Evolutionary conservation across 1,284 basidiomycete species (phyloP).

Genomic region (Fomitopsis pinicola): DNA sequence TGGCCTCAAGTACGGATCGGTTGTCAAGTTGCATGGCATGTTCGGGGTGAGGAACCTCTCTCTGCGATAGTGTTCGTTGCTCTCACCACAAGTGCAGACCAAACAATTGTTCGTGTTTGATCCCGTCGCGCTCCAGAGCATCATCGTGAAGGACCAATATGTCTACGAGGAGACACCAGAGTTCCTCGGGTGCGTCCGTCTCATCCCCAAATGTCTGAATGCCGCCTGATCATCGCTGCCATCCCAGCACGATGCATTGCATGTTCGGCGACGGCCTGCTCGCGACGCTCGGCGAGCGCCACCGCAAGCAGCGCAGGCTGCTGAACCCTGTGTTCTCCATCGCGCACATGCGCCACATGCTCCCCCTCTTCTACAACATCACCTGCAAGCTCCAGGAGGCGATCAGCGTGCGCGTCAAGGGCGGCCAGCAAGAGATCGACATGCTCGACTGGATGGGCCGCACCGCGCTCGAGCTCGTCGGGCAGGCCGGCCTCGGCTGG

Average conservation of each 20-base stretch:
- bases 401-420: slow-evolving; percentile 6
- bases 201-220: neutral
- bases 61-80: neutral
- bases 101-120: slow-evolving; percentile 16
- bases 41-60: slow-evolving; percentile 7
- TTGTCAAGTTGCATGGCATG: slow-evolving; percentile 10
- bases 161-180: slow-evolving; percentile 14
- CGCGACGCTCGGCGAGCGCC: slow-evolving; percentile 16
- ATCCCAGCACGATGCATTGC: slow-evolving; percentile 4
- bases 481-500: slow-evolving; percentile 32
- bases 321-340: slow-evolving; percentile 24
- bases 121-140: slow-evolving; percentile 12
- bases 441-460: slow-evolving; percentile 33
- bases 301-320: slow-evolving; percentile 22
- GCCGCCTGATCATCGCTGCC: neutral
- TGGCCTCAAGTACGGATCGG: slow-evolving; percentile 11
- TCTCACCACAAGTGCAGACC: slow-evolving; percentile 2
- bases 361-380: slow-evolving; percentile 11
- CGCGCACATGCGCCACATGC: slow-evolving; percentile 21
- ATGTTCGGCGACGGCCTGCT: slow-evolving; percentile 17
- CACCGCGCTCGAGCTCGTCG: slow-evolving; percentile 28
- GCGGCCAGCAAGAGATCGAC: slow-evolving; percentile 27
- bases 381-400: slow-evolving; percentile 13
- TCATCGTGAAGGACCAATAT: slow-evolving; percentile 12
- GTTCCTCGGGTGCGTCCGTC: slow-evolving; percentile 9